Conservation (phyloP, 495 filamentous ascomycete genomes). For the Xylaria cubensis region DNA sequence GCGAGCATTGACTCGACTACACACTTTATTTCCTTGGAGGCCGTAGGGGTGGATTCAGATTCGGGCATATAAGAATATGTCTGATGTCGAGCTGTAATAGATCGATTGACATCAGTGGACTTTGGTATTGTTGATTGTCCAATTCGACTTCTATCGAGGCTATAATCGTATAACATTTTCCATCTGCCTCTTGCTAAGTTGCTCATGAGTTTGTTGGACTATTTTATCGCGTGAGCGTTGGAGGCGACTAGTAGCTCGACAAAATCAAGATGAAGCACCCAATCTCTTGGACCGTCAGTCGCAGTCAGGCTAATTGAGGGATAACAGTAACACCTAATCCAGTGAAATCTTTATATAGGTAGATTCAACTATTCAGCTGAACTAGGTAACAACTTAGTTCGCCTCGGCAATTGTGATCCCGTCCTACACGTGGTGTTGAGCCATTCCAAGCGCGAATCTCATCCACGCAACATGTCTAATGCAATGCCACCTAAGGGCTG, state of each 20-base stretch:
- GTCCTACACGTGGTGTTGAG: conserved; percentile 7
- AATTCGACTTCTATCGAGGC: background rate
- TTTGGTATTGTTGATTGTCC: background rate
- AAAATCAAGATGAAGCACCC: background rate
- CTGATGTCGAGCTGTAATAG: background rate
- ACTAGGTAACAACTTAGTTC: conserved; percentile 2
- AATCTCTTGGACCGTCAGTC: background rate
- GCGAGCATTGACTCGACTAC: background rate
- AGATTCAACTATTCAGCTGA: conserved; percentile 5
- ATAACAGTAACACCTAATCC: background rate
- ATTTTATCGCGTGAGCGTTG: background rate
- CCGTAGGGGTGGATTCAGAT: background rate
- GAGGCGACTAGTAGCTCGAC: background rate
- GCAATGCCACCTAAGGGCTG: conserved; percentile 18
- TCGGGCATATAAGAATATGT: background rate
- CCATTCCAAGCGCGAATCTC: conserved; percentile 14
- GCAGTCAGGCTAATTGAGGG: background rate
- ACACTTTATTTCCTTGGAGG: background rate
- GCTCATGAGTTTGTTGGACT: background rate
- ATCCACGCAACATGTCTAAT: conserved; percentile 6
- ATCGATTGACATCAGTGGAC: background rate
- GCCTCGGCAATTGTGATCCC: conserved; percentile 8
- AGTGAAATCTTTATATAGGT: background rate
- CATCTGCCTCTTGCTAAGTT: background rate
- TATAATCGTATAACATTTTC: background rate